Evolutionary conservation across 495 filamentous ascomycete species (phyloP).

Genomic region (Penicillium atrosanguineum): DNA sequence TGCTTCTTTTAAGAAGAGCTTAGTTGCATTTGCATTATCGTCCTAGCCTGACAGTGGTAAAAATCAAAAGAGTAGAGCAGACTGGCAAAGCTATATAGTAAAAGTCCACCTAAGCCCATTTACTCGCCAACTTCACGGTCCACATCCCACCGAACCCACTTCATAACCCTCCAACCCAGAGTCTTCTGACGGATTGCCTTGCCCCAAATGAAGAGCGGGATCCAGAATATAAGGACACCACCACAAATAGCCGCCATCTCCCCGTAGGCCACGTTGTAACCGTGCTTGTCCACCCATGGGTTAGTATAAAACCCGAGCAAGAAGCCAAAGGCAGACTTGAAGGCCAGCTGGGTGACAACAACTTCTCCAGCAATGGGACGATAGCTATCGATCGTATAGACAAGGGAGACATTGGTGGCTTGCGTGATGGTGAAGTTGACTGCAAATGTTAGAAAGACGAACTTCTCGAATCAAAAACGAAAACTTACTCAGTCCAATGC

Average conservation of each 20-base stretch:
- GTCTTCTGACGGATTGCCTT: constrained; percentile 43
- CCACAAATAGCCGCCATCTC: constrained; percentile 52
- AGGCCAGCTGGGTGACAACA: constrained; percentile 49
- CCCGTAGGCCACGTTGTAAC: constrained; percentile 51
- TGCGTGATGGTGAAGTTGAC: constrained; percentile 52
- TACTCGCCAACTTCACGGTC: constrained; percentile 53
- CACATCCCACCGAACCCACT: constrained; percentile 44
- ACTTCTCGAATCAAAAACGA: background rate
- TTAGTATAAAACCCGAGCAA: constrained; percentile 59
- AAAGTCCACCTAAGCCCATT: background rate
- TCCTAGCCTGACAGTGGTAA: too few relatives aligned
- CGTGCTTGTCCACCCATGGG: constrained; percentile 51
- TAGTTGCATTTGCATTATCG: too few relatives aligned
- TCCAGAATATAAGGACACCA: constrained; percentile 34
- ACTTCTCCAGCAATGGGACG: constrained; percentile 53
- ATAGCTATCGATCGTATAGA: constrained; percentile 56
- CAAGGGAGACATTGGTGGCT: constrained; percentile 50
- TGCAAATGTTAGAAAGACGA: background rate
- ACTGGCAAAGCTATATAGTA: too few relatives aligned
- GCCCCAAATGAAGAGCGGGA: constrained; percentile 50
- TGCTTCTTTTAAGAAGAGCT: too few relatives aligned
- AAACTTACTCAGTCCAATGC: constrained; percentile 35
- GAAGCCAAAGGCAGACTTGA: constrained; percentile 58
- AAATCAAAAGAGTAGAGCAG: too few relatives aligned
- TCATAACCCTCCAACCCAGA: constrained; percentile 46